These are phyloP conservation scores for Citrus trifoliata DNA, from an alignment of 345 rosid species.

Conservation along the genomic window DNA sequence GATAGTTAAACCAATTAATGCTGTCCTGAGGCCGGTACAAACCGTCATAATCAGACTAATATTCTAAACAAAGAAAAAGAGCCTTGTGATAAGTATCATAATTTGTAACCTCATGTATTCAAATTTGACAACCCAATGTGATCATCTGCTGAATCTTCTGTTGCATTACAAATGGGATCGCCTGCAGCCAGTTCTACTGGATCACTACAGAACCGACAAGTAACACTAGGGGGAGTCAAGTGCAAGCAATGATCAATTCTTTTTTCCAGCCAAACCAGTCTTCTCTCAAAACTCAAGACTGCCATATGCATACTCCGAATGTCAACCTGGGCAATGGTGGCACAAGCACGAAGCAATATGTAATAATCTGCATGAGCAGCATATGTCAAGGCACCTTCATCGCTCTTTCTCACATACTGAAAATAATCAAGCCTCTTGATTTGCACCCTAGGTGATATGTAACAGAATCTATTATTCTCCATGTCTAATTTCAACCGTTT, in stretches of 20 bases:
- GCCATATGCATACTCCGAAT: constrained; percentile 60
- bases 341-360: constrained; percentile 67
- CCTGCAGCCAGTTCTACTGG: constrained; percentile 12
- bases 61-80: too few relatives aligned
- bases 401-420: constrained; percentile 58
- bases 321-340: constrained; percentile 56
- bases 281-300: constrained; percentile 69
- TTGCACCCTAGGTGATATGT: constrained; percentile 68
- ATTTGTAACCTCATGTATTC: constrained; percentile 10
- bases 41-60: neutral
- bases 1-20: neutral
- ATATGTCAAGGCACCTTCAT: constrained; percentile 48
- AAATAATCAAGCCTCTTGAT: constrained; percentile 57
- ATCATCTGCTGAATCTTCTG: constrained; percentile 10
- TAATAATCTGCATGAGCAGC: constrained; percentile 84
- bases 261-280: constrained; percentile 74
- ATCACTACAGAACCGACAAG: constrained; percentile 46
- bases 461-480: constrained; percentile 66
- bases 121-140: constrained; percentile 22
- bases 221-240: constrained; percentile 34
- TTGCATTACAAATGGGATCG: constrained; percentile 5
- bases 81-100: neutral
- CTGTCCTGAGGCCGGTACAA: neutral
- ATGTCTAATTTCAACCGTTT: constrained; percentile 52
- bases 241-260: constrained; percentile 54